These are phyloP conservation scores for Saururus chinensis DNA, from an alignment of 164 flowering plant species.

Conservation along the genomic window DNA sequence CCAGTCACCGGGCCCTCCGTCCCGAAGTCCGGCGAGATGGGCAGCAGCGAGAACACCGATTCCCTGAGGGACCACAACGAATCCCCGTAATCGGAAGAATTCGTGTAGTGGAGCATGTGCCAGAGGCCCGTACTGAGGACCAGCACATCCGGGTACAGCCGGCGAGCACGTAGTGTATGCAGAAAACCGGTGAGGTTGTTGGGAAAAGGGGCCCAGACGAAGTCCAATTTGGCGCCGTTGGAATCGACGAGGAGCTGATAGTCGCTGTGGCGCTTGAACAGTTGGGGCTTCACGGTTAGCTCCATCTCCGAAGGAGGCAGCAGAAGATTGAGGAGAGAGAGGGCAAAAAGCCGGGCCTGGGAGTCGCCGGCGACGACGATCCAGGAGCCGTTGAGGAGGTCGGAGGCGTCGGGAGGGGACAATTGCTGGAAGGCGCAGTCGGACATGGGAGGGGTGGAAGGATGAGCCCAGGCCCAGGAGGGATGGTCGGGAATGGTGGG, in stretches of 20 bases:
- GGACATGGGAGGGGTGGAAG: conserved; percentile 16
- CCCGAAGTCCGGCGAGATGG: conserved; percentile 27
- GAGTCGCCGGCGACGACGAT: conserved; percentile 90
- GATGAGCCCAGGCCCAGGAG: background rate
- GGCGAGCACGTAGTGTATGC: conserved; percentile 19
- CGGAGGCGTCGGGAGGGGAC: conserved; percentile 41
- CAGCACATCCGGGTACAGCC: conserved; percentile 63
- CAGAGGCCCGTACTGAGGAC: conserved; percentile 86
- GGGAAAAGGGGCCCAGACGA: conserved; percentile 77
- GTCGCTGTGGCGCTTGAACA: conserved; percentile 78
- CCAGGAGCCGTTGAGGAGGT: conserved; percentile 90
- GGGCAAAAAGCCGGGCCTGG: conserved; percentile 53
- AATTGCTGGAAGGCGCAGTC: conserved; percentile 65
- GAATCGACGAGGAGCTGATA: conserved; percentile 38
- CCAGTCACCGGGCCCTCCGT: conserved; percentile 30
- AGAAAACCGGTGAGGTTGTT: conserved; percentile 40
- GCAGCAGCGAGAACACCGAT: conserved; percentile 29
- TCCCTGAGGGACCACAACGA: conserved; percentile 28
- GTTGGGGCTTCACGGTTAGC: conserved; percentile 22
- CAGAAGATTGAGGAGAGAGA: conserved; percentile 47
- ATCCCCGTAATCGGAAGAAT: conserved; percentile 52
- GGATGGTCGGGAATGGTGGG: background rate
- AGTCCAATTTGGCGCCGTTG: conserved; percentile 71
- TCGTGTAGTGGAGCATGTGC: conserved; percentile 76
- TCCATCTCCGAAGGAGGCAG: conserved; percentile 39